Evolutionary conservation across 768 basidiomycete genomes (phyloP).

Genomic region (Tubosaeta brunneosetosa): DNA sequence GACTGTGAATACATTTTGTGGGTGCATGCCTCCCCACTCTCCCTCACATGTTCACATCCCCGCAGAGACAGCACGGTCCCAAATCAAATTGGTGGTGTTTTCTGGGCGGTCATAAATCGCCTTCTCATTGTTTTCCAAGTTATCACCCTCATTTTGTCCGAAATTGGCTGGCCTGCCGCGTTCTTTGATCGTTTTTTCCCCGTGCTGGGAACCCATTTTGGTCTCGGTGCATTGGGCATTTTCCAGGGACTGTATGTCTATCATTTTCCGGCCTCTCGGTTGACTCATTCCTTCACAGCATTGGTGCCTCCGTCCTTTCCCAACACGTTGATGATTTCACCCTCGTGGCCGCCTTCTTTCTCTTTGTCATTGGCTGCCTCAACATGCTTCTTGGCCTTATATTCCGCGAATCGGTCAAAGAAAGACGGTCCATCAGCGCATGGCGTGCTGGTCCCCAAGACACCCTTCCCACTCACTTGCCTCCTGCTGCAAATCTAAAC

Average conservation of each 20-base stretch:
- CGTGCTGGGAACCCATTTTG: slow-evolving; percentile 77
- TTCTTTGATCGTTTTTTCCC: slow-evolving; percentile 88
- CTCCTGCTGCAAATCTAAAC: slow-evolving; percentile 17
- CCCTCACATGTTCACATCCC: slow-evolving; percentile 17
- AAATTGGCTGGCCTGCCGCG: slow-evolving; percentile 70
- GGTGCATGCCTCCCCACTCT: slow-evolving; percentile 21
- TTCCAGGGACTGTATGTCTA: slow-evolving; percentile 75
- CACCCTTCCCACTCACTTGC: slow-evolving; percentile 46
- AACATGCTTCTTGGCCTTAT: slow-evolving; percentile 77
- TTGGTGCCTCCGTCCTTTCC: slow-evolving; percentile 67
- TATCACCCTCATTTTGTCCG: slow-evolving; percentile 74
- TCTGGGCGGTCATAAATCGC: slow-evolving; percentile 88
- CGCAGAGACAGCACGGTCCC: slow-evolving; percentile 73
- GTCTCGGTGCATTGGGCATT: slow-evolving; percentile 80
- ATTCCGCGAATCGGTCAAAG: slow-evolving; percentile 59
- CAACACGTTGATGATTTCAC: slow-evolving; percentile 85
- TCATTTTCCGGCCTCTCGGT: background rate
- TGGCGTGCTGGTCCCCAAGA: slow-evolving; percentile 55
- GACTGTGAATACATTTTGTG: slow-evolving; percentile 80
- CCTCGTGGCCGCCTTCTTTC: slow-evolving; percentile 86
- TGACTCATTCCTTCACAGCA: slow-evolving; percentile 34
- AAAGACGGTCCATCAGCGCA: slow-evolving; percentile 56
- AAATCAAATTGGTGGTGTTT: slow-evolving; percentile 84
- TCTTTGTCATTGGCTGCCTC: slow-evolving; percentile 87
- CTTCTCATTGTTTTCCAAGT: slow-evolving; percentile 85